Evolutionary conservation across 805 yeast genomes (phyloP), one percentile per base, ranked within the genome.

Genomic region (Hanseniaspora valbyensis): DNA sequence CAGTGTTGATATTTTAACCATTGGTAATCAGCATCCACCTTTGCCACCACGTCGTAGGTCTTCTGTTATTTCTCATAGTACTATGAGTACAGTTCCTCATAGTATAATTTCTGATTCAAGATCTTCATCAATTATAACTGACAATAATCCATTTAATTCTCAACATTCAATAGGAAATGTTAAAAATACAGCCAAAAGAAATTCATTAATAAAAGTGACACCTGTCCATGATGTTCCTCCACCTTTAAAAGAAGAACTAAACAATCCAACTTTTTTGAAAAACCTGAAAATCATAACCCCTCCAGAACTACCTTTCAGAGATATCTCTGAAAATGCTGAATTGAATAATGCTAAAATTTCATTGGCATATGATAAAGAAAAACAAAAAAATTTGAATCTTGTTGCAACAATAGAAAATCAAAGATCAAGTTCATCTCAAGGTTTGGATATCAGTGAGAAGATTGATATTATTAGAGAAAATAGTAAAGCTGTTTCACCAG

Each of bases 391-490:
- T 13, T 7, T 32, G 12, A 32, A 32, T 32, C 16, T n/a, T 14
- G 14, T 14, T 10, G 16, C 14, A 32, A 14, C 8, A 7, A 13
- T 29, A 21, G 24, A 14, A 6, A 29, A 18, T 25, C 22, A 32
- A 18, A n/a, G 28, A n/a, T n/a, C n/a, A 37, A 21, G 10, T 2
- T 7, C 8, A 29, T 37, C 30, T 28, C 24, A 19, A 14, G 18
- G 22, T 6, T 7, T 28, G 1, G 43, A 45, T 22, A 37, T 45
- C 8, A 24, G 36, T 12, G 41, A 44, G 2, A 22, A 39, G n/a
- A 46, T 46, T 13, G 50, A 46, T 39, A 38, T 32, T 10, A 43
- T 50, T 12, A 50, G 53, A 38, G 48, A 24, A 24, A 50, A 43
- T 19, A 42, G 49, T 14, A 25, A 44, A 19, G 49, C 53, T 6